These are phyloP conservation scores for Ilyonectria sp. DNA, from an alignment of 2,329 filamentous ascomycete species.

Conservation along the genomic window DNA sequence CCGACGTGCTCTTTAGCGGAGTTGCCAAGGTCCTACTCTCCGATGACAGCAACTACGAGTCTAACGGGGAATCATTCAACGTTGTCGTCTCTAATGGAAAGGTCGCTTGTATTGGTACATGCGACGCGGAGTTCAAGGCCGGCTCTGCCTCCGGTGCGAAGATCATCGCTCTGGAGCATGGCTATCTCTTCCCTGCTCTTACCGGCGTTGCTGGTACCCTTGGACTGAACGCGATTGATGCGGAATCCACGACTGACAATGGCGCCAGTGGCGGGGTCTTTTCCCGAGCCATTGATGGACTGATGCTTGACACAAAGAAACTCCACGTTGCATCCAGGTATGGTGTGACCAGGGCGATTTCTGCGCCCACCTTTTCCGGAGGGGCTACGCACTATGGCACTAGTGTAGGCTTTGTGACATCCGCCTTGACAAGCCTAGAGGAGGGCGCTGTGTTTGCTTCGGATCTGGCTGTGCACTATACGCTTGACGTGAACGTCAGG, in stretches of 20 bases:
- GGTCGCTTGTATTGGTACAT: slow-evolving; percentile 71
- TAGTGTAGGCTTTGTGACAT: slow-evolving; percentile 71
- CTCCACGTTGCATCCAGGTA: slow-evolving; percentile 67
- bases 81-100: slow-evolving; percentile 68
- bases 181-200: slow-evolving; percentile 72
- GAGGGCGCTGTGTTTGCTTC: slow-evolving; percentile 66
- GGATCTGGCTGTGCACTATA: slow-evolving; percentile 73
- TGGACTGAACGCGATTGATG: slow-evolving; percentile 75
- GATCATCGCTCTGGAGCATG: slow-evolving; percentile 67
- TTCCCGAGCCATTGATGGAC: slow-evolving; percentile 71
- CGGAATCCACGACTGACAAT: slow-evolving; percentile 69
- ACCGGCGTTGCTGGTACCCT: slow-evolving; percentile 73
- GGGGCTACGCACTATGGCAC: slow-evolving; percentile 67
- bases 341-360: slow-evolving; percentile 72
- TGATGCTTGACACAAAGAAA: slow-evolving; percentile 70
- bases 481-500: slow-evolving; percentile 59
- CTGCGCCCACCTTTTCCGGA: slow-evolving; percentile 65
- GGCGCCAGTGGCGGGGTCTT: slow-evolving; percentile 64
- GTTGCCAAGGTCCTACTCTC: slow-evolving; percentile 67
- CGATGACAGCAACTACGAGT: slow-evolving; percentile 53
- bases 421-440: slow-evolving; percentile 62
- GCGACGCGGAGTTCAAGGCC: slow-evolving; percentile 59
- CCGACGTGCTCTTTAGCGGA: slow-evolving; percentile 69
- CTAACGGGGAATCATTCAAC: slow-evolving; percentile 58
- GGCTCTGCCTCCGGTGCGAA: slow-evolving; percentile 53